Base-by-base conservation (phyloP, 208 protist genomes). In the Acanthamoeba sp. region DNA sequence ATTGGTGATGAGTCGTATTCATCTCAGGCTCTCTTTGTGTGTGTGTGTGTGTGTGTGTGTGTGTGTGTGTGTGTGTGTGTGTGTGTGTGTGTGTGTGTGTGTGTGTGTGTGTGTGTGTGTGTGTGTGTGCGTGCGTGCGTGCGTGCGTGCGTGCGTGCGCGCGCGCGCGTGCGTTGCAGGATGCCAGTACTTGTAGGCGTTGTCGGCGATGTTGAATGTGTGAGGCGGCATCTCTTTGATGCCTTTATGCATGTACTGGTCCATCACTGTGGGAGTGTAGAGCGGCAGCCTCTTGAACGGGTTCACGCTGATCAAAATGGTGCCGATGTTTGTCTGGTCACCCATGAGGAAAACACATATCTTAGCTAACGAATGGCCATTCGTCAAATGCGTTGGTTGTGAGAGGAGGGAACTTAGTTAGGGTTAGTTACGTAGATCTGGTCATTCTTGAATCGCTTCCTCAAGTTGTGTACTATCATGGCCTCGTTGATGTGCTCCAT, bases 401-500 rank as follows among this genome's bases (percentile, higher is more conserved):
- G 55, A 29, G 22, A 22, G n/a, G n/a, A 22, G 16, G 55, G 55
- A 62, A 1, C 16, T n/a, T 24, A 38, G n/a, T n/a, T n/a, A n/a
- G n/a, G n/a, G n/a, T n/a, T n/a, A n/a, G n/a, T n/a, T 80, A 95
- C 96, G 91, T 97, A 97, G 59, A 97, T 96, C 18, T 82, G 64
- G 40, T 84, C 76, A 9, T 85, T 42, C 50, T 34, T 71, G 91
- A 96, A 97, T 48, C 10, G 42, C 42, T 48, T 48, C 42, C 42
- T 64, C 34, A 97, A 62, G 76, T 96, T 97, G 93, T 97, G 94
- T n/a, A 97, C 40, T 16, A 97, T 95, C 36, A 95, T 95, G 52
- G 96, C 88, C 78, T 97, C 96, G 45, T 97, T 96, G 12, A 97
- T 88, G 95, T 97, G 94, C 80, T 59, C 94, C 82, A 97, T 91